Percentiles rank a stretch among this genome's conserved stretches.
Evolutionary conservation across 73 alveolate genomes (phyloP).

Genomic region (Stentor coeruleus): DNA sequence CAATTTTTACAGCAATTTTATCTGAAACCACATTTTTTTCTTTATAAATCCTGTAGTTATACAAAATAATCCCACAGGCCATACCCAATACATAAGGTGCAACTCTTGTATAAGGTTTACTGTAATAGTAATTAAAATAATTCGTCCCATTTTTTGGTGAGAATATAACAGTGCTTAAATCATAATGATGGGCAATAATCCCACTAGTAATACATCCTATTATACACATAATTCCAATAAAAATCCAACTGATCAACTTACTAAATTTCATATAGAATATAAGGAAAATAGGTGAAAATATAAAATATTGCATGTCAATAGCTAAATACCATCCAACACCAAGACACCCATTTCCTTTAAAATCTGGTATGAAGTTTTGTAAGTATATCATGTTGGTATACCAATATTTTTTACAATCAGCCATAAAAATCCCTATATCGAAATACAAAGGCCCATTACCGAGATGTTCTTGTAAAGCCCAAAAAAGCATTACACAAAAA

Average conservation of each 20-base stretch:
- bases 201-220: not conserved
- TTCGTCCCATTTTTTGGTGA: not conserved
- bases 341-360: conserved; percentile 28
- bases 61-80: conserved; percentile 26
- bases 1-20: not conserved
- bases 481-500: not conserved
- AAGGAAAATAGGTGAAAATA: conserved; percentile 1
- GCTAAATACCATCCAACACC: conserved; percentile 42
- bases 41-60: not conserved
- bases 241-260: conserved; percentile 24
- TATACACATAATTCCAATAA: conserved; percentile 5
- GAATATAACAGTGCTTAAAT: not conserved
- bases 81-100: conserved; percentile 33
- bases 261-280: not conserved
- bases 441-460: conserved; percentile 40
- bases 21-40: not conserved
- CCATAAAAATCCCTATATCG: not conserved
- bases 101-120: conserved; percentile 39
- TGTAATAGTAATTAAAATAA: conserved; percentile 27
- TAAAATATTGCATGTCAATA: not conserved
- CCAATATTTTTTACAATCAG: conserved; percentile 33
- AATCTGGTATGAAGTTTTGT: conserved; percentile 29
- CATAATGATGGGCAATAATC: not conserved
- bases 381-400: conserved; percentile 34
- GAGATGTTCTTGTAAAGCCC: not conserved